Conservation (phyloP, 1,284 basidiomycete species). For the Marasmius oreades region DNA sequence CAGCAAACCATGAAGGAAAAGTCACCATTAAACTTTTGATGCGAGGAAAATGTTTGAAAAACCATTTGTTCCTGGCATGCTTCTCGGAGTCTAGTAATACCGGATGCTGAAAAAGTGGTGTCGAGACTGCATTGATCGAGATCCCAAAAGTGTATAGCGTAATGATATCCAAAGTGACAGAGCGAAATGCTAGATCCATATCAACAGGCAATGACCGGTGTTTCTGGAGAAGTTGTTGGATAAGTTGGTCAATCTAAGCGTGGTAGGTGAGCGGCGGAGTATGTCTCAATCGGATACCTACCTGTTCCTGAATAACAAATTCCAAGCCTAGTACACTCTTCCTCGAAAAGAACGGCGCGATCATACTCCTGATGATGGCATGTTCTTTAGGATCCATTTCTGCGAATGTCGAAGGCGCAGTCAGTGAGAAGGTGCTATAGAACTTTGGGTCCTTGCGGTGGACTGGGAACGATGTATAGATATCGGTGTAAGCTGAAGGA, state of each 20-base stretch:
- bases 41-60: background rate
- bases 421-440: conserved; percentile 23
- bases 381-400: conserved; percentile 21
- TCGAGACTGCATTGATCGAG: background rate
- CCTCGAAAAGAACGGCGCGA: conserved; percentile 30
- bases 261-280: too few relatives aligned
- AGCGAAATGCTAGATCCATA: background rate
- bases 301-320: conserved; percentile 24
- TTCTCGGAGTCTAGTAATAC: background rate
- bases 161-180: background rate
- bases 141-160: background rate
- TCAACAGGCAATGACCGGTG: background rate
- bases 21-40: background rate
- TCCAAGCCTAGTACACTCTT: conserved; percentile 27
- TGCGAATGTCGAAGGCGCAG: conserved; percentile 22
- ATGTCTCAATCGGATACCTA: conserved; percentile 10
- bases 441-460: conserved; percentile 26
- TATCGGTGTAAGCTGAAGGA: conserved; percentile 25
- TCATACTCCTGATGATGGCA: conserved; percentile 24
- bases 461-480: conserved; percentile 24
- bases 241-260: background rate
- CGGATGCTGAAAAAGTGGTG: background rate
- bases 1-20: background rate
- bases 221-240: background rate
- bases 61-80: background rate